phyloP scores from a whole-genome alignment of 257 asterid species.

The Osmanthus fragrans region DNA sequence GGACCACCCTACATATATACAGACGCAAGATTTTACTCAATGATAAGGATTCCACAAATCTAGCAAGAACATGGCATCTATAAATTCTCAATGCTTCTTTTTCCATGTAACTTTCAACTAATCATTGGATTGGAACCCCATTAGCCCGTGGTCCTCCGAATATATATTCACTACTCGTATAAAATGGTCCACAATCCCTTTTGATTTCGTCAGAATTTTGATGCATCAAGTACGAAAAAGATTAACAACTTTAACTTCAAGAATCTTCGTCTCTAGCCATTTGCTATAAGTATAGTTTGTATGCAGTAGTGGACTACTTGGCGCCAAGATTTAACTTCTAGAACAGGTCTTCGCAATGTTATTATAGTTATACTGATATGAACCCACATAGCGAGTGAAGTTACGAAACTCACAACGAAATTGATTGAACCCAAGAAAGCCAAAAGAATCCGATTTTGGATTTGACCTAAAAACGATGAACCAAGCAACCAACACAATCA shows the following conservation, averaged over 20 bases:
- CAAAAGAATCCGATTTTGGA: no score
- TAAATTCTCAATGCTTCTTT: background rate
- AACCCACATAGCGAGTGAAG: no score
- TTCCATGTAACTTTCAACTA: constrained; percentile 15
- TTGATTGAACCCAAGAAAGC: no score
- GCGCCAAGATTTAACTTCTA: no score
- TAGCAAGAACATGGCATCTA: background rate
- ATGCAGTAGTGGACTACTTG: no score
- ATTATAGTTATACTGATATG: no score
- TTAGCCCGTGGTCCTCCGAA: background rate
- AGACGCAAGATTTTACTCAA: background rate
- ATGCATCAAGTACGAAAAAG: background rate
- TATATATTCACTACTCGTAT: background rate
- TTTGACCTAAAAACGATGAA: no score
- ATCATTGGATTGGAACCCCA: constrained; percentile 15
- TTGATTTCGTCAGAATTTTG: background rate
- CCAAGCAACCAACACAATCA: no score
- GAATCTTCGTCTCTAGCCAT: background rate
- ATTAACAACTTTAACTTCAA: background rate
- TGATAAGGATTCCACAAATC: background rate
- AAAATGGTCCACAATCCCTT: background rate
- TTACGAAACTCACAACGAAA: no score
- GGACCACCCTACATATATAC: background rate
- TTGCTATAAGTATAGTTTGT: background rate
- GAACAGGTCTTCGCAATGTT: no score